Evolutionary conservation across 1,284 basidiomycete genomes (phyloP).

Genomic region (Pisolithus thermaeus): DNA sequence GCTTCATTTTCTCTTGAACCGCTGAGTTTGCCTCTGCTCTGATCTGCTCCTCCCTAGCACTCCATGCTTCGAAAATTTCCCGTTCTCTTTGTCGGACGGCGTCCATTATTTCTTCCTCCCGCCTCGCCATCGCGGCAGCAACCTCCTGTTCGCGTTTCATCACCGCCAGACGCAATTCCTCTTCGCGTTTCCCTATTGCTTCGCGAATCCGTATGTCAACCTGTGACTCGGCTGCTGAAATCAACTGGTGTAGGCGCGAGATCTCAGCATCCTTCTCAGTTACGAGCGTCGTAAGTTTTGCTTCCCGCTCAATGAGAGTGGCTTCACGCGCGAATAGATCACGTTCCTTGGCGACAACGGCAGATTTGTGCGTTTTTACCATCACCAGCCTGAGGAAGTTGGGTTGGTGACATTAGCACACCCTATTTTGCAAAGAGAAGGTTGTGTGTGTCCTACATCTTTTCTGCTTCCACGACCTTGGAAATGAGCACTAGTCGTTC

Average conservation of each 20-base stretch:
- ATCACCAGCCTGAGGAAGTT: slow-evolving; percentile 42
- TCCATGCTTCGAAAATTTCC: slow-evolving; percentile 64
- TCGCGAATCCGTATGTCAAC: slow-evolving; percentile 52
- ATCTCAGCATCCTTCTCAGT: slow-evolving; percentile 58
- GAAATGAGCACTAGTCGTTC: slow-evolving; percentile 69
- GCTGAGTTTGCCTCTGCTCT: slow-evolving; percentile 42
- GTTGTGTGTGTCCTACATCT: slow-evolving; percentile 52
- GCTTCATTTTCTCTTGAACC: slow-evolving; percentile 49
- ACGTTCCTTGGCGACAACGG: slow-evolving; percentile 50
- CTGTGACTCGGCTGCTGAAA: slow-evolving; percentile 34
- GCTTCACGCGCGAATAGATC: slow-evolving; percentile 60
- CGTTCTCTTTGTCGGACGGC: slow-evolving; percentile 64
- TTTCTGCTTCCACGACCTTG: slow-evolving; percentile 73
- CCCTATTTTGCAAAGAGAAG: not conserved
- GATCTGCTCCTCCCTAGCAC: slow-evolving; percentile 50
- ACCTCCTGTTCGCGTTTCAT: slow-evolving; percentile 67
- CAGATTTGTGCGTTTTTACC: slow-evolving; percentile 58
- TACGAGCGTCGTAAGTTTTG: slow-evolving; percentile 40
- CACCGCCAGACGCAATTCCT: slow-evolving; percentile 59
- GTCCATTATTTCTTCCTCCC: slow-evolving; percentile 67
- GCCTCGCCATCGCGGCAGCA: slow-evolving; percentile 51
- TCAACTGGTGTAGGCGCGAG: slow-evolving; percentile 38
- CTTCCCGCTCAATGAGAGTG: slow-evolving; percentile 49
- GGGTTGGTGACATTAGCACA: slow-evolving; percentile 1
- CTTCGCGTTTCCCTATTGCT: slow-evolving; percentile 58